These are phyloP conservation scores for Xylariaceae sp. DNA, from an alignment of 2,329 filamentous ascomycete genomes.

Conservation along the genomic window DNA sequence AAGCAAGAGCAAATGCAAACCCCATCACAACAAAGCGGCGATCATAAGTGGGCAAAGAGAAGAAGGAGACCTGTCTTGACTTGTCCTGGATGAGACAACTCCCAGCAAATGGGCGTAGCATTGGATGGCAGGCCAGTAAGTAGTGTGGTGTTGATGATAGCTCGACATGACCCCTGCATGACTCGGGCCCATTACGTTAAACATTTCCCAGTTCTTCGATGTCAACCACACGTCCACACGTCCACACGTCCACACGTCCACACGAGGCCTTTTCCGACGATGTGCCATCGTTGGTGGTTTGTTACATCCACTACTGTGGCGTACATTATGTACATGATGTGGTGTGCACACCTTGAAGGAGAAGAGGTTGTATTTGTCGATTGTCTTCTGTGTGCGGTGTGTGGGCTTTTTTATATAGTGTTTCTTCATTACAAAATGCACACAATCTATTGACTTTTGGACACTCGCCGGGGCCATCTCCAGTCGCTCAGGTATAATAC, in stretches of 20 bases:
- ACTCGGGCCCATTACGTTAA: slow-evolving; percentile 44
- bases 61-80: not conserved
- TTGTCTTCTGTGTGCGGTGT: no score
- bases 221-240: slow-evolving; percentile 1
- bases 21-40: not conserved
- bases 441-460: no score
- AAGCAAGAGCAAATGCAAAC: not conserved
- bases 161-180: slow-evolving; percentile 21
- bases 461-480: not conserved
- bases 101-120: not conserved
- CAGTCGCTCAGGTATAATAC: not conserved
- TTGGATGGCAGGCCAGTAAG: not conserved
- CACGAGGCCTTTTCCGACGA: slow-evolving; percentile 32
- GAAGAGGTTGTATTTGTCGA: no score
- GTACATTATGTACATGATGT: not conserved
- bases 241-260: slow-evolving; percentile 30
- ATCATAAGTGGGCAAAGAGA: not conserved
- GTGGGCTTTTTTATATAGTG: no score
- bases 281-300: not conserved
- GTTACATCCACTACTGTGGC: not conserved
- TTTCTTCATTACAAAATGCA: no score
- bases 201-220: slow-evolving; percentile 32
- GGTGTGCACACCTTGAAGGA: no score
- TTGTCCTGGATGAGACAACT: not conserved
- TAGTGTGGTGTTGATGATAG: not conserved